A percentile compares a stretch with the other conserved stretches of the same genome.
Conservation (phyloP, 179 eudicot species). For the Pouteria campechiana region DNA sequence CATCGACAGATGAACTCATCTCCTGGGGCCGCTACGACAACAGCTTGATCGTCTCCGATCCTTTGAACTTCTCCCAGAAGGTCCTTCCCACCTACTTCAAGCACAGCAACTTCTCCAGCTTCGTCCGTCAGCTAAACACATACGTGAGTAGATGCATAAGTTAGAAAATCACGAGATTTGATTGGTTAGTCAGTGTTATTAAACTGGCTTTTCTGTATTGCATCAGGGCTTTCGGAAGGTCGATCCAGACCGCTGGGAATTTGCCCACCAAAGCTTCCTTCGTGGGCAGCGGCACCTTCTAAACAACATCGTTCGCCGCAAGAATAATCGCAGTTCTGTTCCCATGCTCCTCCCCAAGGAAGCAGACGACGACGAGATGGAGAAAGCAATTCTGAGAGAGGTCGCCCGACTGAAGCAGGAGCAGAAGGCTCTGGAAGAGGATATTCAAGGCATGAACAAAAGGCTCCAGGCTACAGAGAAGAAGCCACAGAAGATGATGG, state of each 20-base stretch:
- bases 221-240: conserved; percentile 78
- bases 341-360: conserved; percentile 1
- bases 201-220: background rate
- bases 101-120: conserved; percentile 87
- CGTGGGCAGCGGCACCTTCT: conserved; percentile 69
- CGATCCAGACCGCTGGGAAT: conserved; percentile 88
- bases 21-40: conserved; percentile 67
- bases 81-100: conserved; percentile 65
- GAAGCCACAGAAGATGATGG: conserved; percentile 92
- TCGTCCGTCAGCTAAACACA: conserved; percentile 83
- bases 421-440: conserved; percentile 49
- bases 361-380: conserved; percentile 23
- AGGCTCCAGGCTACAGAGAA: conserved; percentile 67
- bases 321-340: conserved; percentile 17
- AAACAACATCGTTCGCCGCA: conserved; percentile 46
- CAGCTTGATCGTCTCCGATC: conserved; percentile 62
- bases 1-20: conserved; percentile 41
- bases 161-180: background rate
- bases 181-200: background rate
- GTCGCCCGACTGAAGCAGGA: conserved; percentile 53
- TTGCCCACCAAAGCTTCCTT: conserved; percentile 78
- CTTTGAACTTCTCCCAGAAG: conserved; percentile 49
- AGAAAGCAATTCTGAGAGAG: conserved; percentile 39
- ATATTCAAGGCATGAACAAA: conserved; percentile 48
- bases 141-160: conserved; percentile 35